phyloP scores from a whole-genome alignment of 192 early-diverging fungal genomes.

The Rhizoclosmatium globosum region DNA sequence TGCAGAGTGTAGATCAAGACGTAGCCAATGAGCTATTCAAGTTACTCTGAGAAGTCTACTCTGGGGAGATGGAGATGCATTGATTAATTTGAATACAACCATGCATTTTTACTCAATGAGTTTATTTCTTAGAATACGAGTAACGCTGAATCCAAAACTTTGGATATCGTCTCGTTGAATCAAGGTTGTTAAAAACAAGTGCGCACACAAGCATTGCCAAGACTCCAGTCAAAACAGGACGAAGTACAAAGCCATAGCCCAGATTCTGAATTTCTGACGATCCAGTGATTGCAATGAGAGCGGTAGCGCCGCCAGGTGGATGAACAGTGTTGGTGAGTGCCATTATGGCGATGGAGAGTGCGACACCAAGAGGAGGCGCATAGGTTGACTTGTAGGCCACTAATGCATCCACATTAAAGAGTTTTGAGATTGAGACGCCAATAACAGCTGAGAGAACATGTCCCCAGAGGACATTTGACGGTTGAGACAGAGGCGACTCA shows the following conservation, averaged over 20 bases:
- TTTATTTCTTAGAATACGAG: too few species aligned
- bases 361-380: constrained; percentile 33
- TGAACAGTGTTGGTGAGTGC: constrained; percentile 36
- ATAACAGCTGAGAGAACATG: constrained; percentile 19
- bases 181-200: constrained; percentile 11
- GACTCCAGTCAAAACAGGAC: constrained; percentile 18
- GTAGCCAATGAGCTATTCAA: constrained; percentile 36
- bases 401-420: neutral
- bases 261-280: constrained; percentile 20
- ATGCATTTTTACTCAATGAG: too few species aligned
- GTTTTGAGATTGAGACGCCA: constrained; percentile 14
- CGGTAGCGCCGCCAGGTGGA: constrained; percentile 46
- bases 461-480: constrained; percentile 52
- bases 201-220: constrained; percentile 23
- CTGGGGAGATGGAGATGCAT: too few species aligned
- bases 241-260: constrained; percentile 14
- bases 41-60: constrained; percentile 1
- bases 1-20: constrained; percentile 26
- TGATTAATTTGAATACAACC: too few species aligned
- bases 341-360: constrained; percentile 38
- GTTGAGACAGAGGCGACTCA: constrained; percentile 68
- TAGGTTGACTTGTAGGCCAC: neutral
- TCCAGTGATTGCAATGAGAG: constrained; percentile 30
- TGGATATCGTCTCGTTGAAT: constrained; percentile 10
- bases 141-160: neutral